Conservation (phyloP, 2,329 filamentous ascomycete species). For the Lithohypha guttulata region DNA sequence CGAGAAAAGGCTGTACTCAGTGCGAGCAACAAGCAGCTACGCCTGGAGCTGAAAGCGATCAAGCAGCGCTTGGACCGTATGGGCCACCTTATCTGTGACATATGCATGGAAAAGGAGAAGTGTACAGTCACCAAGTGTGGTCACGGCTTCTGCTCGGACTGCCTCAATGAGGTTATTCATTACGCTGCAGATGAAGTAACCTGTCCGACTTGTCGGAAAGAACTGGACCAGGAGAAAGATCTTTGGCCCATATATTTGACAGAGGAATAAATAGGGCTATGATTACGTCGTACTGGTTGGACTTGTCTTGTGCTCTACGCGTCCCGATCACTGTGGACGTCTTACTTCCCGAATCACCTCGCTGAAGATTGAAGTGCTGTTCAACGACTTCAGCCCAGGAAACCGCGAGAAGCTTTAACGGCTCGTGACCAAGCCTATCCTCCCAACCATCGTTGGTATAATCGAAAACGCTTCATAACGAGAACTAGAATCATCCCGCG, state of each 20-base stretch:
- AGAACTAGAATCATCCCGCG: conserved; percentile 2
- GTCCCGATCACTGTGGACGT: conserved; percentile 2
- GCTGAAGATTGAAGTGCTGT: conserved; percentile 2
- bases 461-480: conserved; percentile 2
- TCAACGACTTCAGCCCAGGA: conserved; percentile 1
- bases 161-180: background rate
- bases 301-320: conserved; percentile 4
- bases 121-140: conserved; percentile 5
- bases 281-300: conserved; percentile 2
- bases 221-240: conserved; percentile 2
- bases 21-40: conserved; percentile 3
- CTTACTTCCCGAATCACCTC: conserved; percentile 3
- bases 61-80: conserved; percentile 1
- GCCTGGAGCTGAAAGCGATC: conserved; percentile 1
- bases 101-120: conserved; percentile 1
- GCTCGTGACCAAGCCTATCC: conserved; percentile 3
- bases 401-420: conserved; percentile 1
- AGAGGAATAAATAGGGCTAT: conserved; percentile 1
- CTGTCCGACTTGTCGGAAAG: conserved; percentile 5
- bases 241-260: conserved; percentile 3
- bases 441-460: conserved; percentile 1
- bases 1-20: conserved; percentile 3
- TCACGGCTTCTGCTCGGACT: conserved; percentile 2
- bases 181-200: background rate
- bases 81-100: conserved; percentile 5